Conservation (phyloP, 441 rosid genomes). For the Metrosideros polymorpha region DNA sequence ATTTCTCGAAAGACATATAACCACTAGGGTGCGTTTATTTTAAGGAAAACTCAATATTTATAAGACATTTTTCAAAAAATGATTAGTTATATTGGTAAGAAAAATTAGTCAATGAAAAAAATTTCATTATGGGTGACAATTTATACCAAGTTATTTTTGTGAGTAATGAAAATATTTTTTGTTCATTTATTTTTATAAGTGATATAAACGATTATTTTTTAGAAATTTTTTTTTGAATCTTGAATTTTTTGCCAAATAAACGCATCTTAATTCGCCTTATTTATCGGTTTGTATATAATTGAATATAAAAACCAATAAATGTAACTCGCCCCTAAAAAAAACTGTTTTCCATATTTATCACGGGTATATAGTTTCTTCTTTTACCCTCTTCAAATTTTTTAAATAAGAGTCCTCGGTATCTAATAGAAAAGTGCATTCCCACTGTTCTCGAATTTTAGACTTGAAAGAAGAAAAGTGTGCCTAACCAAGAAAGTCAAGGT, state of each 20-base stretch:
- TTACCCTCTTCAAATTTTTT: background rate
- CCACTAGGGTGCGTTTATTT: too few species aligned
- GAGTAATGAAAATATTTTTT: too few species aligned
- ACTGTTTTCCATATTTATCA: background rate
- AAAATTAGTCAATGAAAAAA: too few species aligned
- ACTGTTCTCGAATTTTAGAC: background rate
- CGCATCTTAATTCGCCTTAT: fast-evolving
- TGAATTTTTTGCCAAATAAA: too few species aligned
- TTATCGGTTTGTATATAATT: background rate
- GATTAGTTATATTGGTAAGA: too few species aligned
- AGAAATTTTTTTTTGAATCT: too few species aligned
- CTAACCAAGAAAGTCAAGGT: background rate
- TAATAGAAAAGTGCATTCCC: background rate
- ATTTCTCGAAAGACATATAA: background rate
- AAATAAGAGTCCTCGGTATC: background rate
- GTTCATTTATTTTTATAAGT: too few species aligned
- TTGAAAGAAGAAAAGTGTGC: background rate
- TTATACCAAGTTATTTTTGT: too few species aligned
- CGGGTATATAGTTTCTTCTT: background rate
- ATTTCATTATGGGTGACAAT: too few species aligned
- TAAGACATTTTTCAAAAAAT: too few species aligned
- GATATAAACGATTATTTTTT: too few species aligned
- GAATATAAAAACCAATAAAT: background rate
- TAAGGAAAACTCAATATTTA: too few species aligned
- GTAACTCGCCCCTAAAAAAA: background rate